Evolutionary conservation across 2,329 filamentous ascomycete genomes (phyloP), one percentile per base, ranked within the genome.

Genomic region (Paecilomyces formosus): DNA sequence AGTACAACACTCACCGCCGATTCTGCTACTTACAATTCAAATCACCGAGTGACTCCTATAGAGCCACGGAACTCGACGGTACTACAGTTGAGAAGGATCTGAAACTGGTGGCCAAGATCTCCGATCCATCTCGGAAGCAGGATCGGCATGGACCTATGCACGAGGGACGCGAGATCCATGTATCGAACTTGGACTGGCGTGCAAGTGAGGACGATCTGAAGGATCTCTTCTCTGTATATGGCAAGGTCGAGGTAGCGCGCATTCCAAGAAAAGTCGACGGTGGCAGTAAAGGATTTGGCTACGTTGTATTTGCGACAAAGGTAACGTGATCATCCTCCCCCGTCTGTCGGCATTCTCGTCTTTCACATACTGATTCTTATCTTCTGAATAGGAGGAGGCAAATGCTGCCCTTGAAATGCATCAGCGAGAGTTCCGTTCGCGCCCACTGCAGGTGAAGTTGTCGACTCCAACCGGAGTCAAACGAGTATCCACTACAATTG

Each of bases 1-100:
- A 95, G 71, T 92, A 83, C 73, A 93, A 97, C 68, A 87, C 88
- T 1, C 87, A 90, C 65, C 89, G 94, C 31, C 88, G 94, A 24
- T 99, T 99, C 77, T 97, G 92, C 78, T 99, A 99, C 72, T 82
- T 97, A 6, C 90, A 95, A n/a, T 97, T 97, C 71, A 82, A 86
- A 54, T 85, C 85, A 31, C 74, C 82, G 2, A 80, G 81, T n/a
- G 83, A 84, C 56, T 90, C 92, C 0, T 81, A 85, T 45, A 85
- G 83, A 54, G 92, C 92, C 1, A 88, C 87, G 0, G 77, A 84
- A 59, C 82, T 96, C 54, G 82, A 97, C 68, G 88, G 88, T 26
- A 86, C 82, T 58, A 71, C 86, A 22, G 74, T 96, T 0, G 88
- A 88, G 24, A 85, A 85, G 26, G 82, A 84, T 28, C 86, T 87